phyloP scores from a whole-genome alignment of 768 basidiomycete genomes.

The Omphalotus guepiniiformis region DNA sequence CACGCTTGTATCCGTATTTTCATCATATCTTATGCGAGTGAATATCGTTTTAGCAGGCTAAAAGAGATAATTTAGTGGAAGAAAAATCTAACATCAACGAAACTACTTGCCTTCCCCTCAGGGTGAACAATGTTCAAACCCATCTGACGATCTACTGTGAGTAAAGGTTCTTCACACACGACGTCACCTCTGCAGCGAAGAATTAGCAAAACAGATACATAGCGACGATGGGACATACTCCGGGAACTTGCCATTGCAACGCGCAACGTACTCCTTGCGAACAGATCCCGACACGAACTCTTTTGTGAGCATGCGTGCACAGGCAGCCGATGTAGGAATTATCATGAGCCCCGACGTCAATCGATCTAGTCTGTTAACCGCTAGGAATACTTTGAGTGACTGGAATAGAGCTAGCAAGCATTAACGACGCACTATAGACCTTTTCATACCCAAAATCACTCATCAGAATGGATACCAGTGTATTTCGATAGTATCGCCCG shows the following conservation, averaged over 20 bases:
- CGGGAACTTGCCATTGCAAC: conserved; percentile 83
- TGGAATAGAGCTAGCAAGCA: conserved; percentile 5
- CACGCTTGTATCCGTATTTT: conserved; percentile 76
- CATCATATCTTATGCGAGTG: conserved; percentile 76
- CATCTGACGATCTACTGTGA: conserved; percentile 95
- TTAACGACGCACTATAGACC: conserved; percentile 58
- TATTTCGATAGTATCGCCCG: conserved; percentile 87
- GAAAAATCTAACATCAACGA: conserved; percentile 2
- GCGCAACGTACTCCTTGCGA: conserved; percentile 89
- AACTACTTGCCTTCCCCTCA: conserved; percentile 77
- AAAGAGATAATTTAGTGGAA: conserved; percentile 2
- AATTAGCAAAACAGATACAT: neutral
- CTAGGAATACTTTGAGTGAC: conserved; percentile 36
- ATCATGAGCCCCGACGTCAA: conserved; percentile 96
- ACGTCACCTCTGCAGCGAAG: conserved; percentile 58
- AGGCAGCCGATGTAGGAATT: conserved; percentile 66
- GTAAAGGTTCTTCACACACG: conserved; percentile 78
- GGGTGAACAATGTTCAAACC: conserved; percentile 95
- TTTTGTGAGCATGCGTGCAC: conserved; percentile 65
- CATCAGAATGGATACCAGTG: conserved; percentile 81
- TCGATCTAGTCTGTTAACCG: conserved; percentile 91
- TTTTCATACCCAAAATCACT: conserved; percentile 79
- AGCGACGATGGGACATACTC: conserved; percentile 48
- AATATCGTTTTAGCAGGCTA: conserved; percentile 90
- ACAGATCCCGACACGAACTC: conserved; percentile 84